Evolutionary conservation across 176 grass and related monocot species (phyloP), one percentile per base, ranked within the genome.

Genomic region (Carex scoparia): DNA sequence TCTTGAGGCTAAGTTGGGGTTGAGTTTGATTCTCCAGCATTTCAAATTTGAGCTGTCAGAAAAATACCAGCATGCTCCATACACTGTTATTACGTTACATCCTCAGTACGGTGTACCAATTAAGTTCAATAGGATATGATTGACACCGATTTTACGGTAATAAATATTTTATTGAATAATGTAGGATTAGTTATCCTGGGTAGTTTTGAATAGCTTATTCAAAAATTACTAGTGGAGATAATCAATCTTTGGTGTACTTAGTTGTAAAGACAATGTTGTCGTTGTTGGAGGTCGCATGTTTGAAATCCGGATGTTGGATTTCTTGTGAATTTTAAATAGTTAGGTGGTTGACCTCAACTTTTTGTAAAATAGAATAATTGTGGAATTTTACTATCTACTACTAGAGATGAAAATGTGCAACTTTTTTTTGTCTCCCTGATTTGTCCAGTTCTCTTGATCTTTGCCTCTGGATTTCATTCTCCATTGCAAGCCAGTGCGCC

Each of bases 101-200:
- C 94, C 94, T 1, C 90, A 97, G 83, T 85, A 97, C 15, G 90
- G 90, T 68, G 92, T 87, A 7, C 94, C 10, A n/a, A 87, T 94
- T 33, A 91, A 79, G 79, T 69, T 94, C 18, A 82, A 33, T 42
- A 97, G 85, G 31, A 65, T 97, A 56, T 97, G 63, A 88, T 54
- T 13, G 48, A 49, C 3, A 77, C 27, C 7, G 49, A 55, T 77
- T 56, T 12, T 77, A 56, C 0, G 4, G 5, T 5, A 6, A 40
- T 4, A 40, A 40, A 40, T 27, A 77, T 56, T 33, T 5, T 77
- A 23, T 56, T 77, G 51, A 56, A 31, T 54, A 49, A 56, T 77
- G 49, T 77, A 55, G 27, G 9, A 56, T 15, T 31, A 77, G 2
- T 55, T 30, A 32, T 2, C 2, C 48, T 51, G 1, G 1, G 2